Conservation (phyloP, 2,329 filamentous ascomycete species). For the Atkinsonella hypoxylon region DNA sequence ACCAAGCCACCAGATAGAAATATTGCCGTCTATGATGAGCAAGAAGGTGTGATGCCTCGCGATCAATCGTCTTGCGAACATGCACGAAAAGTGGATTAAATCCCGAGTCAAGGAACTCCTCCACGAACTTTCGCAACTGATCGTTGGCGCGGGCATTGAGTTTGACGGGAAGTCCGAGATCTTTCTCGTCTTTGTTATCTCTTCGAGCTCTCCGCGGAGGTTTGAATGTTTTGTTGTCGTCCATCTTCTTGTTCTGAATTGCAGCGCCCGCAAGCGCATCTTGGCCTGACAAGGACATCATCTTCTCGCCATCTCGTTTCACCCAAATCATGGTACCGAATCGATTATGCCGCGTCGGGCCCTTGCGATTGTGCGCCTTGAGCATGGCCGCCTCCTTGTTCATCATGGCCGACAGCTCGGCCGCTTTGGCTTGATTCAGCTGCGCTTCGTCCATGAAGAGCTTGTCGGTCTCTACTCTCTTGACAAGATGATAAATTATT, state of each 20-base stretch:
- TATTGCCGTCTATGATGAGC: conserved; percentile 72
- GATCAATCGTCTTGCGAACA: conserved; percentile 77
- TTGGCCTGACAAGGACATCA: conserved; percentile 81
- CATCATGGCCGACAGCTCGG: conserved; percentile 64
- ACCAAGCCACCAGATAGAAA: conserved; percentile 90
- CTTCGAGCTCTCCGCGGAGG: conserved; percentile 56
- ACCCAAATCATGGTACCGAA: conserved; percentile 98
- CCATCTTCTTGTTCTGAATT: conserved; percentile 74
- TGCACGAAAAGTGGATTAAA: conserved; percentile 89
- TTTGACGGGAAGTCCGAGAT: conserved; percentile 62
- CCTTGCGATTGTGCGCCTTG: conserved; percentile 61
- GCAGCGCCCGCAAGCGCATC: conserved; percentile 65
- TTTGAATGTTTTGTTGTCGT: conserved; percentile 80
- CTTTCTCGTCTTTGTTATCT: conserved; percentile 52
- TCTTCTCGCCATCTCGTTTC: conserved; percentile 71
- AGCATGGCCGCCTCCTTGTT: conserved; percentile 77
- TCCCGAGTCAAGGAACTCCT: conserved; percentile 86
- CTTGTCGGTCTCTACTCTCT: conserved; percentile 73
- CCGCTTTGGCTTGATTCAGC: conserved; percentile 52
- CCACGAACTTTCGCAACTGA: conserved; percentile 69
- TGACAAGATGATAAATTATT: conserved; percentile 83
- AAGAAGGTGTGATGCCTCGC: conserved; percentile 72
- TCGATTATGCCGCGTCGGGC: conserved; percentile 78
- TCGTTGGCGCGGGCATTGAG: conserved; percentile 64
- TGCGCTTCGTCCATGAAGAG: conserved; percentile 76